A percentile compares a stretch with the other conserved stretches of the same genome.
These are phyloP conservation scores for Trametes sp. DNA, from an alignment of 1,284 basidiomycete species.

Conservation along the genomic window DNA sequence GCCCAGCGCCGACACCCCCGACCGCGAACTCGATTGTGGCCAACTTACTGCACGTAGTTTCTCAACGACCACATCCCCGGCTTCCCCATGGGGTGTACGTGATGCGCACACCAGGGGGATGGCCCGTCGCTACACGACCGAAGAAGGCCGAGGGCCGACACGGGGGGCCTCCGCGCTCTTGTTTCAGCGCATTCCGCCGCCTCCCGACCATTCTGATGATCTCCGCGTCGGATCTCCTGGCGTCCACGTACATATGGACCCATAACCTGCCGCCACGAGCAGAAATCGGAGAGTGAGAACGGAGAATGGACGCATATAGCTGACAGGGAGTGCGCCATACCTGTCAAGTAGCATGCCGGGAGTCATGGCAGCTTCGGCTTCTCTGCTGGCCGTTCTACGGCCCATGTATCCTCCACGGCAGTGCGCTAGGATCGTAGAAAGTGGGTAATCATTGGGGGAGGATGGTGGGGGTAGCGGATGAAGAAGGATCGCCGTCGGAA, in stretches of 20 bases:
- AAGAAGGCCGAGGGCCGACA: constrained; percentile 15
- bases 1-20: neutral
- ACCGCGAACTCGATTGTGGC: neutral
- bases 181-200: constrained; percentile 8
- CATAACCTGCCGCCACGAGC: neutral
- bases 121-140: neutral
- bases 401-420: neutral
- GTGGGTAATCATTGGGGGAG: neutral
- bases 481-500: neutral
- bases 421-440: neutral
- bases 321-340: neutral
- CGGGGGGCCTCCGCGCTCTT: neutral
- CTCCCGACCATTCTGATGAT: constrained; percentile 5
- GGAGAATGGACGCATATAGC: neutral
- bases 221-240: neutral
- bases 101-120: neutral
- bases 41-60: neutral
- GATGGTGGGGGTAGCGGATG: neutral
- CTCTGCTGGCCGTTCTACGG: neutral
- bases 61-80: neutral
- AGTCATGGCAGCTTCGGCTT: neutral
- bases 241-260: constrained; percentile 7
- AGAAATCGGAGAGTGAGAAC: neutral
- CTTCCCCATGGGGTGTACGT: too few relatives aligned
- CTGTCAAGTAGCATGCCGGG: neutral